phyloP scores from a whole-genome alignment of 2,329 filamentous ascomycete species.

The Magnaporthiopsis incrustans region DNA sequence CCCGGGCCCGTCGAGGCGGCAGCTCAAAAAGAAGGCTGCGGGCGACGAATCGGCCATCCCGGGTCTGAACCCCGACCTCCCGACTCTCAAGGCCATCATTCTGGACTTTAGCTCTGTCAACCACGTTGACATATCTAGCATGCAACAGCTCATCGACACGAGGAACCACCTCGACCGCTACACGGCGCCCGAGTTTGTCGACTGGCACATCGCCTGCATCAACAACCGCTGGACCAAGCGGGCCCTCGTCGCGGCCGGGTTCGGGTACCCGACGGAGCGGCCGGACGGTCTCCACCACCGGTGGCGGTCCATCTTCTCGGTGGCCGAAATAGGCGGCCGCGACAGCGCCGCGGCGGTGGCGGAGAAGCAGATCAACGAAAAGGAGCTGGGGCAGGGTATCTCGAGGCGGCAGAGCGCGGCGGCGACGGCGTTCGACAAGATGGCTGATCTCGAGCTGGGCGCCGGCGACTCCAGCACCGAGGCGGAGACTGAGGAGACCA shows the following conservation, averaged over 20 bases:
- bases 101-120: slow-evolving; percentile 52
- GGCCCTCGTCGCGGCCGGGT: slow-evolving; percentile 47
- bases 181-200: slow-evolving; percentile 36
- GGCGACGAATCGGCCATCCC: slow-evolving; percentile 13
- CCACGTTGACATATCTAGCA: slow-evolving; percentile 47
- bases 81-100: slow-evolving; percentile 38
- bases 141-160: slow-evolving; percentile 49
- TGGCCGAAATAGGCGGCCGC: slow-evolving; percentile 71
- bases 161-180: slow-evolving; percentile 46
- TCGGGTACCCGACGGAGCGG: slow-evolving; percentile 51
- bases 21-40: slow-evolving; percentile 21
- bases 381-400: slow-evolving; percentile 18
- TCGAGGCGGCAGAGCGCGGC: slow-evolving; percentile 4
- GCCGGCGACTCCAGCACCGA: neutral
- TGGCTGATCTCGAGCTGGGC: slow-evolving; percentile 3
- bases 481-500: neutral
- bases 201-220: slow-evolving; percentile 48
- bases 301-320: slow-evolving; percentile 94
- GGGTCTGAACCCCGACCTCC: slow-evolving; percentile 17
- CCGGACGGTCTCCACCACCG: slow-evolving; percentile 48
- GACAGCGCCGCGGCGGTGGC: slow-evolving; percentile 62
- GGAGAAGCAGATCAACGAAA: slow-evolving; percentile 54
- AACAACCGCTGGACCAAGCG: slow-evolving; percentile 49
- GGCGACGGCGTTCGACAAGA: slow-evolving; percentile 5
- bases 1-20: slow-evolving; percentile 58